Evolutionary conservation across 768 basidiomycete genomes (phyloP), one percentile per base, ranked within the genome.

Genomic region (Lentinula lateritia): DNA sequence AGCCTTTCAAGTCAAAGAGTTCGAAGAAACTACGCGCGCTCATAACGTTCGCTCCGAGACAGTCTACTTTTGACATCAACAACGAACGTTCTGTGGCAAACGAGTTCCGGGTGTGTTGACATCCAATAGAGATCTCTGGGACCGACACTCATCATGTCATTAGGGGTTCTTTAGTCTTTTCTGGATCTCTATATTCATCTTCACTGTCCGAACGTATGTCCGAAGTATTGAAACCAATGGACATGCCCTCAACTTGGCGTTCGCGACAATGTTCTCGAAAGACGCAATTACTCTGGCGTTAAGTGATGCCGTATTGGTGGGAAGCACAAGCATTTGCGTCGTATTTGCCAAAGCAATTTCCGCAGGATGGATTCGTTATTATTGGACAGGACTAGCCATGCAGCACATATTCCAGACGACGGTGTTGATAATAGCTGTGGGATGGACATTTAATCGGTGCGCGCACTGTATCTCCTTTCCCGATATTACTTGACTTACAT

Each of bases 111-210:
- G 89, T 89, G 71, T 48, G 79, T 74, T 18, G 10, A 16, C 42
- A 12, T 28, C 16, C 8, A 28, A 38, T 39, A 28, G 34, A 8
- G 6, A 9, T 39, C n/a, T 23, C 42, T 4, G 41, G 16, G 41
- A 10, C 38, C 13, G 36, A 42, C 34, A 48, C 48, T 52, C 34
- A 50, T 56, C 61, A 20, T 35, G 16, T 58, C 41, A 23, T 20
- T 48, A 91, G 88, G 96, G 96, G 1, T 98, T 98, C 78, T 98
- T 94, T 74, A 85, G 90, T 3, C 82, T 98, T 54, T 98, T 98
- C 76, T 98, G 97, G 87, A 86, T 92, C 60, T 88, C 88, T 20
- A 84, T 95, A 65, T 94, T 92, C 67, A 82, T 96, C 54, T 87
- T 93, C 69, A 83, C 88, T 10, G 70, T 94, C 43, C 82, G 88